Evolutionary conservation across 2,329 filamentous ascomycete genomes (phyloP).

Genomic region (Pyrenophora teres): DNA sequence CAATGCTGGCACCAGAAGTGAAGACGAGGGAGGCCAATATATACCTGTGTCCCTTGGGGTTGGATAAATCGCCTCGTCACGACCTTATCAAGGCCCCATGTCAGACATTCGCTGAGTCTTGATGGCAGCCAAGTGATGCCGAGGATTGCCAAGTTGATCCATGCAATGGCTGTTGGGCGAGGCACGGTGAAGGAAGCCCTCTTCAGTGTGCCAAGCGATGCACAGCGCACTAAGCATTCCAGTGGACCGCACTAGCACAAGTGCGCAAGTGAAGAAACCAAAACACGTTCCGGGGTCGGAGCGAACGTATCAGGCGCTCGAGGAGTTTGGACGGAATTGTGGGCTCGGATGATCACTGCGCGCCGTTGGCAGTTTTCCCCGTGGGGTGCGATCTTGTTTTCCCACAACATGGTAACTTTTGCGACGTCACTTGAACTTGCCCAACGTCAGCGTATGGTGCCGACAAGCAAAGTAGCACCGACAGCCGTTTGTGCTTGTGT

Average conservation of each 20-base stretch:
- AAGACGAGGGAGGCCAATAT: constrained; percentile 22
- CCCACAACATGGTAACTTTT: constrained; percentile 7
- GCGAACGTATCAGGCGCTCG: constrained; percentile 27
- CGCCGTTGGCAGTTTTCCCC: constrained; percentile 23
- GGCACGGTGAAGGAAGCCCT: constrained; percentile 29
- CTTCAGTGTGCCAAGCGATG: constrained; percentile 29
- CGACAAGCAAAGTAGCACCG: constrained; percentile 3
- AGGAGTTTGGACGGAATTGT: constrained; percentile 12
- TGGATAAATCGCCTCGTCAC: constrained; percentile 15
- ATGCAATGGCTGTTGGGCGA: constrained; percentile 26
- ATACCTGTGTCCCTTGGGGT: constrained; percentile 20
- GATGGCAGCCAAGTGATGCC: constrained; percentile 34
- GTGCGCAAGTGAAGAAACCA: constrained; percentile 24
- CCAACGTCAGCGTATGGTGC: not conserved
- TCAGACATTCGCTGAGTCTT: constrained; percentile 28
- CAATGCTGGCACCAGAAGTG: constrained; percentile 11
- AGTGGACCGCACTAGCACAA: constrained; percentile 16
- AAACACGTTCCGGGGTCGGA: constrained; percentile 17
- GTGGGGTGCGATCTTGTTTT: constrained; percentile 24
- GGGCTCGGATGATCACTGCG: constrained; percentile 26
- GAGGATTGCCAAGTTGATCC: constrained; percentile 32
- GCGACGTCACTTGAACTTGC: not conserved
- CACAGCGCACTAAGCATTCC: constrained; percentile 34
- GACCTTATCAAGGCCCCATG: constrained; percentile 21
- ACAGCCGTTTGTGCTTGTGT: constrained; percentile 2